Base-by-base conservation (phyloP, 2,329 filamentous ascomycete species). In the Arthrobotrys sinensis region DNA sequence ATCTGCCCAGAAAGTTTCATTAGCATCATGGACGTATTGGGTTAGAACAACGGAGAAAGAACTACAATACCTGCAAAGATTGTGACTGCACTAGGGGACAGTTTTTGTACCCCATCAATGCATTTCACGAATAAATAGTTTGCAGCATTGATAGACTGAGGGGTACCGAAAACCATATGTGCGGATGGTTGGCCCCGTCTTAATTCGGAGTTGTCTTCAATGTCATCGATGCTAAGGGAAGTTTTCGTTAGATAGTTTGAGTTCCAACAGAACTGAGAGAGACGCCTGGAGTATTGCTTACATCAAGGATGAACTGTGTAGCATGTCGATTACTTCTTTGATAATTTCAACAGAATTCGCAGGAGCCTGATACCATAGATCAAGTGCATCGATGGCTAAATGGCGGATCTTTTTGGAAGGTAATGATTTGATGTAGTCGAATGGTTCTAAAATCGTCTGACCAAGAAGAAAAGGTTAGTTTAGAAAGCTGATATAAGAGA, bases 161-260 rank as follows among this genome's bases (percentile, higher is more conserved):
- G 46, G 4, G 40, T 64, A 21, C 68, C 68, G n/a, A 53, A 72
- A 4, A 72, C 46, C 68, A 72, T 64, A 32, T 72, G 68, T n/a
- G 68, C 57, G 12, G 68, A 24, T 16, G 68, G 68, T 8, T 55
- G 14, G 1, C 68, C 68, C n/a, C 68, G 55, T 1, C 68, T 28
- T 16, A 72, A 36, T 5, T 40, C 21, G 10, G 68, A 72, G 45
- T 24, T 28, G 40, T 72, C 68, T 46, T 72, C 68, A 16, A 72
- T 72, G 45, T 72, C 68, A 19, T 72, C 68, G 24, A 65, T 55
- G 10, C 68, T 64, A 65, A 14, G 3, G 16, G 19, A 28, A 46
- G n/a, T n/a, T n/a, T n/a, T n/a, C n/a, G n/a, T n/a, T n/a, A n/a
- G n/a, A n/a, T n/a, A n/a, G n/a, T n/a, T n/a, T n/a, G n/a, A n/a